phyloP scores from a whole-genome alignment of 2,329 filamentous ascomycete genomes.

The Epichloe typhina region DNA sequence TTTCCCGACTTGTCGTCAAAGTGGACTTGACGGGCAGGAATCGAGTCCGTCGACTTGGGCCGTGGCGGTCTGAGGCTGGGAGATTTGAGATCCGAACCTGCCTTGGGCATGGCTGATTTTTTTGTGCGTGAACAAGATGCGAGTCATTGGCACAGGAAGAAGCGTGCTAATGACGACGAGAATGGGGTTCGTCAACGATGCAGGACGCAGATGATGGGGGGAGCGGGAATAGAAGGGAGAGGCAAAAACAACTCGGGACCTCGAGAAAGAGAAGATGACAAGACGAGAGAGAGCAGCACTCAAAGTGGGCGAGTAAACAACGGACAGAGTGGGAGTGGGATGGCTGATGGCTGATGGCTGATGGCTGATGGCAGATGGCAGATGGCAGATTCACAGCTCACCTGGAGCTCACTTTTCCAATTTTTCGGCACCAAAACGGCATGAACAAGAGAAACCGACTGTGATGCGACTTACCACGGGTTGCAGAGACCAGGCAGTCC shows the following conservation, averaged over 20 bases:
- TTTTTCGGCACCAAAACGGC: neutral
- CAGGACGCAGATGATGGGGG: neutral
- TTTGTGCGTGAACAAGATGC: neutral
- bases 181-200: neutral
- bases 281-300: neutral
- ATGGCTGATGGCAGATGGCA: too few species aligned
- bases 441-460: neutral
- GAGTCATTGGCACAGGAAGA: neutral
- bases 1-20: conserved; percentile 10
- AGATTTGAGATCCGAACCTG: conserved; percentile 14
- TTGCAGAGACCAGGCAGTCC: conserved; percentile 23
- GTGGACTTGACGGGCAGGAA: conserved; percentile 20
- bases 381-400: conserved; percentile 2
- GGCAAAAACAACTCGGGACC: neutral
- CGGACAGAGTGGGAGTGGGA: neutral
- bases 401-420: conserved; percentile 5
- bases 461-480: conserved; percentile 21
- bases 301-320: neutral
- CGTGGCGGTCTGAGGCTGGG: conserved; percentile 16
- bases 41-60: conserved; percentile 13
- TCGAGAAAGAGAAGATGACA: neutral
- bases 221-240: neutral
- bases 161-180: neutral
- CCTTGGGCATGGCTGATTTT: conserved; percentile 15
- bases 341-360: too few species aligned